Conservation (phyloP, 1,139 yeast genomes). For the Pichia sp. region DNA sequence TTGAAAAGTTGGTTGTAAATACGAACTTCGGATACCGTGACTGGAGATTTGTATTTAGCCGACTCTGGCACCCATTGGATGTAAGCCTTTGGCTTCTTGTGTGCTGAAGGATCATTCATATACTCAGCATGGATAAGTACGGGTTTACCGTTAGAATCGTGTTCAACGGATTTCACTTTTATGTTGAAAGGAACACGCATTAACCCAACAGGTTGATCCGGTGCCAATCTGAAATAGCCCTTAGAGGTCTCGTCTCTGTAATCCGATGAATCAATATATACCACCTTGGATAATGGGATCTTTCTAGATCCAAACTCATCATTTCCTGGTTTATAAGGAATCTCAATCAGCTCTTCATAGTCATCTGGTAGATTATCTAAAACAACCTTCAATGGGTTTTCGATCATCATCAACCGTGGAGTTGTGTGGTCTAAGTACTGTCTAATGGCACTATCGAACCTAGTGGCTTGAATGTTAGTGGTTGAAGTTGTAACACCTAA, state of each 20-base stretch:
- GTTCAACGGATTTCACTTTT: slow-evolving; percentile 65
- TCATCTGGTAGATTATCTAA: slow-evolving; percentile 79
- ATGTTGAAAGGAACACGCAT: slow-evolving; percentile 86
- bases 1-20: slow-evolving; percentile 83
- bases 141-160: slow-evolving; percentile 58
- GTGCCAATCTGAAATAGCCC: slow-evolving; percentile 85
- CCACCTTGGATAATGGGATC: slow-evolving; percentile 68
- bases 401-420: slow-evolving; percentile 91
- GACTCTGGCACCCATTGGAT: slow-evolving; percentile 94
- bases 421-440: slow-evolving; percentile 83
- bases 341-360: slow-evolving; percentile 60
- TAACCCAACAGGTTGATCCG: slow-evolving; percentile 93
- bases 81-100: slow-evolving; percentile 81
- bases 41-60: slow-evolving; percentile 55
- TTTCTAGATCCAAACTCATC: slow-evolving; percentile 67
- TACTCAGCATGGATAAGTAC: slow-evolving; percentile 74
- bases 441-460: slow-evolving; percentile 89
- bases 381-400: slow-evolving; percentile 79
- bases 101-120: slow-evolving; percentile 55
- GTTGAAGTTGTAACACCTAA: slow-evolving; percentile 94
- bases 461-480: slow-evolving; percentile 80
- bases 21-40: slow-evolving; percentile 69
- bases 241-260: slow-evolving; percentile 63
- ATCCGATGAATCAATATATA: slow-evolving; percentile 85
- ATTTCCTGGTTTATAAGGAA: slow-evolving; percentile 88